Base-by-base conservation (phyloP, 371 early-diverging fungal species). In the Syncephalis fuscata region DNA sequence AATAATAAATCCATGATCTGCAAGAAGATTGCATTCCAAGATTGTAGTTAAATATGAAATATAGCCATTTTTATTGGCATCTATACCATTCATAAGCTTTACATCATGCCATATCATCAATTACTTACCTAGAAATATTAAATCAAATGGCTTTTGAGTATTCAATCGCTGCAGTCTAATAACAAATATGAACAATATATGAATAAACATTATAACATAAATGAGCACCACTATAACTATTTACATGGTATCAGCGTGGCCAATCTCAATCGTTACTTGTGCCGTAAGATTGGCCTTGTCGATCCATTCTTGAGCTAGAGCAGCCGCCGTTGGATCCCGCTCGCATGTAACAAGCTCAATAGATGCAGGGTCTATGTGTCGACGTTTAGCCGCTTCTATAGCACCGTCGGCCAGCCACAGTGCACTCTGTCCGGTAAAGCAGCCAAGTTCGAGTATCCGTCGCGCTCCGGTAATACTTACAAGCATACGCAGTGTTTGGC, bases 41-140 rank as follows among this genome's bases (percentile, higher is more conserved):
- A 77, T 67, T 14, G 48, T 48, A 37, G 76, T 59, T 38, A 57
- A 72, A 48, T 79, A 74, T 1, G 63, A 52, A 37, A 71, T 57
- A 45, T 77, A 76, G 14, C 62, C 65, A 5, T 61, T 58, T 45
- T 79, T 79, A 54, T 79, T 66, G 4, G 80, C 80, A 61, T 79
- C 80, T 72, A 60, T 7, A 24, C 5, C 0, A 14, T 44, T 25
- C 7, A 36, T 32, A 17, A 16, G n/a, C n/a, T n/a, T n/a, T n/a
- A n/a, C n/a, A n/a, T n/a, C n/a, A n/a, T n/a, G n/a, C n/a, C 11
- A 32, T 41, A 19, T 22, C 36, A 19, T 14, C 8, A 4, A 17
- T 48, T 11, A 16, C 27, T 58, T 70, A 71, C 76, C 76, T 9
- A 76, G 16, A 50, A 74, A 77, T 4, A 77, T 60, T 5, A 68